Conservation (phyloP, 1,139 yeast species). For the Sugiyamaella castrensis region DNA sequence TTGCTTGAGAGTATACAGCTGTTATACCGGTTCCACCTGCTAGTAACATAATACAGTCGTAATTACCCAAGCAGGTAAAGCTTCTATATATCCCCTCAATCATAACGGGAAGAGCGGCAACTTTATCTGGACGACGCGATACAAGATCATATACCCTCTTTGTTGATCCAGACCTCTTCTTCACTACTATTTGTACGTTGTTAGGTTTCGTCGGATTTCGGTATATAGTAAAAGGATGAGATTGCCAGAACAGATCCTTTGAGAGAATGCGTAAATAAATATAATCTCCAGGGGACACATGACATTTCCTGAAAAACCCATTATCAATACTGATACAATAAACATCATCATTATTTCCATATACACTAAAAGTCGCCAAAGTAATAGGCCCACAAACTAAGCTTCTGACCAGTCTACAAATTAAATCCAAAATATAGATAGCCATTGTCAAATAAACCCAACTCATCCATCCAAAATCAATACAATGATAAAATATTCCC, state of each 20-base stretch:
- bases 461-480: conserved; percentile 51
- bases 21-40: conserved; percentile 74
- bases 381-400: conserved; percentile 35
- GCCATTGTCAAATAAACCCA: conserved; percentile 41
- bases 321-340: conserved; percentile 26
- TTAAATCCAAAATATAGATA: conserved; percentile 42
- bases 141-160: conserved; percentile 25
- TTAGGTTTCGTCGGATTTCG: conserved; percentile 20
- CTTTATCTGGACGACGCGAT: conserved; percentile 16
- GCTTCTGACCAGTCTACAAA: conserved; percentile 37
- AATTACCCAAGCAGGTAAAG: conserved; percentile 48
- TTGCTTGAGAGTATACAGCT: conserved; percentile 38
- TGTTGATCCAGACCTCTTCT: conserved; percentile 31
- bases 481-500: conserved; percentile 40
- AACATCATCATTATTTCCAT: conserved; percentile 26
- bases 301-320: neutral
- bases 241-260: conserved; percentile 47
- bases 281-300: conserved; percentile 14
- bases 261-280: conserved; percentile 27
- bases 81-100: conserved; percentile 63
- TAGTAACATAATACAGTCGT: conserved; percentile 49
- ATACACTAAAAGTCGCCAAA: conserved; percentile 36
- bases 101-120: conserved; percentile 36
- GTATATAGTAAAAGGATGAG: conserved; percentile 67
- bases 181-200: conserved; percentile 10